phyloP scores from a whole-genome alignment of 2,329 filamentous ascomycete species.

The Botrytis elliptica region DNA sequence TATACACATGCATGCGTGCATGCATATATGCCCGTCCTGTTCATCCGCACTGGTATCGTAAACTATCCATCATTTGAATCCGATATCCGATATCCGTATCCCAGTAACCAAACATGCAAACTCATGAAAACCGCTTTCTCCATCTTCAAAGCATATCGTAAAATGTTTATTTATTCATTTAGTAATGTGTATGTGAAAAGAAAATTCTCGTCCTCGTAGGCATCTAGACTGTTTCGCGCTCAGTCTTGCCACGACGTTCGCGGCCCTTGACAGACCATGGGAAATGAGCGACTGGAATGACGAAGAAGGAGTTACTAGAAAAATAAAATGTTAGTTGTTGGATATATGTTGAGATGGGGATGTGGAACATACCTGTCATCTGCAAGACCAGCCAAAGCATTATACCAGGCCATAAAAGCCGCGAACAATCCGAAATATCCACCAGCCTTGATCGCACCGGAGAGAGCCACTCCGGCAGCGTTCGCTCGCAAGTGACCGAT shows the following conservation, averaged over 20 bases:
- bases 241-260: slow-evolving; percentile 55
- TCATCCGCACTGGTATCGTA: neutral
- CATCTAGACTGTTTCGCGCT: slow-evolving; percentile 37
- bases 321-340: slow-evolving; percentile 39
- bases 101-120: neutral
- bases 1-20: neutral
- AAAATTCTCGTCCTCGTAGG: neutral
- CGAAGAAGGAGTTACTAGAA: slow-evolving; percentile 78
- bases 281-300: slow-evolving; percentile 90
- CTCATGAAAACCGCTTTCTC: neutral
- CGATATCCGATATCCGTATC: neutral
- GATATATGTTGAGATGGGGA: no score
- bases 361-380: slow-evolving; percentile 58
- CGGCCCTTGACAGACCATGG: slow-evolving; percentile 84
- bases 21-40: neutral
- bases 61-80: neutral
- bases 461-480: slow-evolving; percentile 40
- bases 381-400: slow-evolving; percentile 77
- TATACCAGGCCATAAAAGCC: slow-evolving; percentile 84
- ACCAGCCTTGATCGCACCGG: slow-evolving; percentile 61
- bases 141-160: neutral
- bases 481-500: slow-evolving; percentile 39
- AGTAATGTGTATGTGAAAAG: neutral
- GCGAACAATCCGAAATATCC: slow-evolving; percentile 79
- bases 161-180: neutral